Evolutionary conservation across 495 filamentous ascomycete genomes (phyloP).

Genomic region (Hypoxylon fuscum): DNA sequence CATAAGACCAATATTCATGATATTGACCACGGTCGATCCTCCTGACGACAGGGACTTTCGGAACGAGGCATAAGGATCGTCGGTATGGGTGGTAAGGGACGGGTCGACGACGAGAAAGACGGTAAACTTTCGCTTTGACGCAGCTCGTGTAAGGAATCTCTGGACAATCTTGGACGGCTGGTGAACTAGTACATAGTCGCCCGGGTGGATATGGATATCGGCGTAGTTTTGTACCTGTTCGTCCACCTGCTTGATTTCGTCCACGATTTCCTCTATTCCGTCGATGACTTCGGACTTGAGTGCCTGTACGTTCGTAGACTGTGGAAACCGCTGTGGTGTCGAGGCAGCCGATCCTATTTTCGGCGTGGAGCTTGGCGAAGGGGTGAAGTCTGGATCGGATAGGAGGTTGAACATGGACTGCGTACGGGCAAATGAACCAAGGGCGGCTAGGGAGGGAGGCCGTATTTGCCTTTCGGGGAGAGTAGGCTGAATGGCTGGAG

Average conservation of each 20-base stretch:
- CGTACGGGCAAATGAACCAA: conserved; percentile 63
- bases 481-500: conserved; percentile 34
- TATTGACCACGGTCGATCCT: conserved; percentile 81
- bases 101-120: conserved; percentile 79
- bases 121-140: conserved; percentile 85
- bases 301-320: conserved; percentile 57
- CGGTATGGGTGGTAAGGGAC: conserved; percentile 48
- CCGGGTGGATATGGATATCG: conserved; percentile 87
- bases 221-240: conserved; percentile 88
- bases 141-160: conserved; percentile 84
- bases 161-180: conserved; percentile 83
- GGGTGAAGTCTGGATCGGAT: conserved; percentile 48
- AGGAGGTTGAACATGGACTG: conserved; percentile 89
- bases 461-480: conserved; percentile 49
- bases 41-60: conserved; percentile 77
- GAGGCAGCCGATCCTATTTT: conserved; percentile 52
- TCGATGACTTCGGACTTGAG: conserved; percentile 88
- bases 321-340: conserved; percentile 47
- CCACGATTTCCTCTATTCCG: conserved; percentile 89
- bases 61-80: conserved; percentile 60
- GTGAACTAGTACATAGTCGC: conserved; percentile 88
- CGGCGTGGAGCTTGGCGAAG: conserved; percentile 48
- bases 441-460: conserved; percentile 62
- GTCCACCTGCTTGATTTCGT: conserved; percentile 87
- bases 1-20: conserved; percentile 85